Evolutionary conservation across 768 basidiomycete genomes (phyloP).

Genomic region (Kondoa subrosea): DNA sequence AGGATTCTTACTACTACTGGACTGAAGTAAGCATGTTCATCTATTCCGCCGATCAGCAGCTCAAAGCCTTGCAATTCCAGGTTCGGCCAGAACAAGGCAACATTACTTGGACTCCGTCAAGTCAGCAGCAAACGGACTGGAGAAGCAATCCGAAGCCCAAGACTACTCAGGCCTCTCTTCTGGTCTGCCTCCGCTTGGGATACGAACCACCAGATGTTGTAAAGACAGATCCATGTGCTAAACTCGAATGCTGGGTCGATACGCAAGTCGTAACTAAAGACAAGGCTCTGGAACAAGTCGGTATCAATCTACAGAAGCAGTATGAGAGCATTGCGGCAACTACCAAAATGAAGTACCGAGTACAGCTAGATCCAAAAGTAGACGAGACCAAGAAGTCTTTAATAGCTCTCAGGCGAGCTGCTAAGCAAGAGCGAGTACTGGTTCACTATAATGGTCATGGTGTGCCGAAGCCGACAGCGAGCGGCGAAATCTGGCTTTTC

Average conservation of each 20-base stretch:
- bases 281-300: constrained; percentile 86
- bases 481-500: constrained; percentile 95
- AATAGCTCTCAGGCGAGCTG: constrained; percentile 59
- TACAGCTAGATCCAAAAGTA: constrained; percentile 64
- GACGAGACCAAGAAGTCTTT: constrained; percentile 85
- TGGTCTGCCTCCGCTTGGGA: constrained; percentile 83
- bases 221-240: constrained; percentile 90
- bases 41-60: neutral
- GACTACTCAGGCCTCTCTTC: constrained; percentile 59
- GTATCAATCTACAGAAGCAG: constrained; percentile 79
- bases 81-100: neutral
- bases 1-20: neutral
- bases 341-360: constrained; percentile 39
- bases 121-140: constrained; percentile 39
- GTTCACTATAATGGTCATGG: constrained; percentile 99
- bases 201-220: constrained; percentile 94
- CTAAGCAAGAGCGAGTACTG: constrained; percentile 80
- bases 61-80: neutral
- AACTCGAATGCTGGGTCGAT: constrained; percentile 93
- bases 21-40: neutral
- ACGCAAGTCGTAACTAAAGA: constrained; percentile 64
- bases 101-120: neutral
- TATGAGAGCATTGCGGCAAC: constrained; percentile 90
- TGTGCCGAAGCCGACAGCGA: constrained; percentile 86
- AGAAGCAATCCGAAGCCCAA: constrained; percentile 95